Conservation (phyloP, 2,329 filamentous ascomycete species). For the Clonostachys sp. region DNA sequence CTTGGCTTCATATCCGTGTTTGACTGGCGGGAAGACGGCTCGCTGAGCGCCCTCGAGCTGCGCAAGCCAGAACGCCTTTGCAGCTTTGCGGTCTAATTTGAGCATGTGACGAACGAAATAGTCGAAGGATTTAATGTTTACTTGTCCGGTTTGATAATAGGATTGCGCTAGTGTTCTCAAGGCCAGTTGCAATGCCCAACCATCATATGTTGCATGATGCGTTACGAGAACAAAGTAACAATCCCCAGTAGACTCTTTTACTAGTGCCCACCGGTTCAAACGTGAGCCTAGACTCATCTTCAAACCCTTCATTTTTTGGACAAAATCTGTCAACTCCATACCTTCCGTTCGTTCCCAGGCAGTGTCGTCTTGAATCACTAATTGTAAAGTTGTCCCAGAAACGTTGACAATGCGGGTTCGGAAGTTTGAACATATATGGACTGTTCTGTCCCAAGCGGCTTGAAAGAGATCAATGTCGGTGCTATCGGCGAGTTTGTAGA, state of each 20-base stretch:
- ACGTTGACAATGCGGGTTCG: constrained; percentile 8
- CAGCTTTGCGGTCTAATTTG: constrained; percentile 12
- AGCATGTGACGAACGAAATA: constrained; percentile 34
- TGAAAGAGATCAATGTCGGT: constrained; percentile 7
- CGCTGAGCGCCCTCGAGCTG: constrained; percentile 2
- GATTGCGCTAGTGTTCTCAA: constrained; percentile 1
- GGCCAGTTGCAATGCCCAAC: background rate
- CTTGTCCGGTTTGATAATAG: background rate
- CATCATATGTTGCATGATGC: constrained; percentile 3
- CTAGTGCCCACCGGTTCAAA: background rate
- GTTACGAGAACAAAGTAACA: constrained; percentile 1
- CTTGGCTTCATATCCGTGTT: background rate
- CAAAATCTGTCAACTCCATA: background rate
- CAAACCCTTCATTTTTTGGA: background rate
- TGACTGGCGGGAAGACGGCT: constrained; percentile 1
- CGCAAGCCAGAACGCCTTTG: background rate
- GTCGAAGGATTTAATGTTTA: constrained; percentile 19
- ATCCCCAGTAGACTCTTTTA: background rate
- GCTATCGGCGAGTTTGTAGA: constrained; percentile 7
- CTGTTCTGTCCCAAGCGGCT: constrained; percentile 4
- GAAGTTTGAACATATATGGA: background rate
- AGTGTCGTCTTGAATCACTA: constrained; percentile 3
- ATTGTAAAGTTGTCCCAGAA: constrained; percentile 3
- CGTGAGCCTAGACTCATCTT: background rate
- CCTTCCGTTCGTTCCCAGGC: background rate